Evolutionary conservation across 2,329 filamentous ascomycete genomes (phyloP).

Genomic region (Claviceps pazoutovae): DNA sequence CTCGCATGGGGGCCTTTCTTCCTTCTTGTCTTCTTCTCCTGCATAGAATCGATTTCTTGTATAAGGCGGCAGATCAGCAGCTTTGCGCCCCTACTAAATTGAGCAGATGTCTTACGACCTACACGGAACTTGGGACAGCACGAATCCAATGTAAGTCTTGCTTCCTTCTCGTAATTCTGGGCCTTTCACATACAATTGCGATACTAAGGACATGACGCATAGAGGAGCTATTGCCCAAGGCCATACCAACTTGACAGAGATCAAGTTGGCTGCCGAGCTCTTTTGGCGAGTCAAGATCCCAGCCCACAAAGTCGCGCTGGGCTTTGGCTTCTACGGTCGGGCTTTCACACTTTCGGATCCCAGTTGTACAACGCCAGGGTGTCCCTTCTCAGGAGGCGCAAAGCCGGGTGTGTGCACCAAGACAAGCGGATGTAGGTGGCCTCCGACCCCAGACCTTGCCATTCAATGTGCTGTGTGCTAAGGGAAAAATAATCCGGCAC

Average conservation of each 20-base stretch:
- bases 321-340: constrained; percentile 27
- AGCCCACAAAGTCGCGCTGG: constrained; percentile 26
- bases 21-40: not conserved
- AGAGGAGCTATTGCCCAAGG: constrained; percentile 6
- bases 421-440: not conserved
- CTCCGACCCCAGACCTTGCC: not conserved
- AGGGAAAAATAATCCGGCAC: not conserved
- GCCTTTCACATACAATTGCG: not conserved
- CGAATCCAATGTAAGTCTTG: constrained; percentile 13
- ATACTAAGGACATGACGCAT: not conserved
- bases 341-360: constrained; percentile 10
- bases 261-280: constrained; percentile 23
- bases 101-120: constrained; percentile 25
- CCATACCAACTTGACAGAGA: constrained; percentile 31
- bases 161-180: not conserved
- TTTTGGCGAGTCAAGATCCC: constrained; percentile 27
- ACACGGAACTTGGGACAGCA: constrained; percentile 27
- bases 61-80: not conserved
- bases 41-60: not conserved
- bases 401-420: constrained; percentile 8
- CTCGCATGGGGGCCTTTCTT: not conserved
- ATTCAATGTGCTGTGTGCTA: not conserved
- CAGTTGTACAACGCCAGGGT: constrained; percentile 9
- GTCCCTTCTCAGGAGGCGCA: constrained; percentile 8
- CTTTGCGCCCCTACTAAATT: not conserved